Percentiles rank a stretch among this genome's conserved stretches.
phyloP scores from a whole-genome alignment of 1,139 yeast species.

The Chernovozyma sophiae-reginae region DNA sequence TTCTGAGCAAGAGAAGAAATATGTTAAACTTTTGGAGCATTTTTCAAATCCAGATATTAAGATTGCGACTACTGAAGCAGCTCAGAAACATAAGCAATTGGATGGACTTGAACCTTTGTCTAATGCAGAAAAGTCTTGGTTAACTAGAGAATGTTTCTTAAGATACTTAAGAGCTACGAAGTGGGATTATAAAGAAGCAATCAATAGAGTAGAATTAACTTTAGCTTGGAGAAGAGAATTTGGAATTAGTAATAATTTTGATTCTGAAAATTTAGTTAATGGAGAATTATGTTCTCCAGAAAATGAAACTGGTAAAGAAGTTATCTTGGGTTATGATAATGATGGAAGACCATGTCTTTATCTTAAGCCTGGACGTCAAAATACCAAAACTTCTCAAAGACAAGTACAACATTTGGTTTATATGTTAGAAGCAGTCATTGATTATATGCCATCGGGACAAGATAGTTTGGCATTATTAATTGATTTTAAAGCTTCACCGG shows the following conservation, averaged over 20 bases:
- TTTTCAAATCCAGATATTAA: slow-evolving; percentile 46
- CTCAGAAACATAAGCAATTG: slow-evolving; percentile 23
- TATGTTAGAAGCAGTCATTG: slow-evolving; percentile 46
- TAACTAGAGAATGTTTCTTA: slow-evolving; percentile 46
- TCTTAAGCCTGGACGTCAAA: slow-evolving; percentile 47
- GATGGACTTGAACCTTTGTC: slow-evolving; percentile 17
- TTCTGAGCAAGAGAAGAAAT: slow-evolving; percentile 54
- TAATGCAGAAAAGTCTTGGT: slow-evolving; percentile 39
- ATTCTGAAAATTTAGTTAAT: slow-evolving; percentile 31
- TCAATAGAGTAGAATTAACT: slow-evolving; percentile 38
- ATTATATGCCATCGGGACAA: slow-evolving; percentile 49
- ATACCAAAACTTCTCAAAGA: slow-evolving; percentile 39
- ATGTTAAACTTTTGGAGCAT: slow-evolving; percentile 52
- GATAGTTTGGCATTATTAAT: slow-evolving; percentile 45
- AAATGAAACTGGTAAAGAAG: slow-evolving; percentile 46
- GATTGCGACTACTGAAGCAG: slow-evolving; percentile 40
- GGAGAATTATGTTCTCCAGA: slow-evolving; percentile 30
- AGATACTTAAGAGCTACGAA: slow-evolving; percentile 46
- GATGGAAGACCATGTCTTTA: slow-evolving; percentile 48
- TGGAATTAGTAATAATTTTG: slow-evolving; percentile 32
- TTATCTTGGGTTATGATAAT: slow-evolving; percentile 43
- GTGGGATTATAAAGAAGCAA: slow-evolving; percentile 39
- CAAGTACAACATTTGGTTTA: slow-evolving; percentile 50
- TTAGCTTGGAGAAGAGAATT: slow-evolving; percentile 48
- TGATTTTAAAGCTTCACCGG: slow-evolving; percentile 45